Evolutionary conservation across 768 basidiomycete species (phyloP).

Genomic region (Leccinum subtestaceum): DNA sequence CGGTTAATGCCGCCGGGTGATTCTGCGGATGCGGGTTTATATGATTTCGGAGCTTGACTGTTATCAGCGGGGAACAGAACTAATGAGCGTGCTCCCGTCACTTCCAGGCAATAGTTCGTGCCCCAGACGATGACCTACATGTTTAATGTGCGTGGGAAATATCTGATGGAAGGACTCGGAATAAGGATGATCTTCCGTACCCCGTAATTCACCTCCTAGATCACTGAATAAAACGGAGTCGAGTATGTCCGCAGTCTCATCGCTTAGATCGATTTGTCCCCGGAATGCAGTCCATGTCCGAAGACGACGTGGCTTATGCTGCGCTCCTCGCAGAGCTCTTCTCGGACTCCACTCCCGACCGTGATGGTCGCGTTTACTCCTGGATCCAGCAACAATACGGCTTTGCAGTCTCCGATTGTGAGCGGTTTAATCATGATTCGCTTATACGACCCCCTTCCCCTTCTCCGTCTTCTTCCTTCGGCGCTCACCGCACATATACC

Average conservation of each 20-base stretch:
- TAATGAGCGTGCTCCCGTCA: too few species aligned
- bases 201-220: background rate
- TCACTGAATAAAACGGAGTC: constrained; percentile 21
- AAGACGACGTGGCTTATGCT: constrained; percentile 32
- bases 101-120: too few species aligned
- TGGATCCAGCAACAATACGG: constrained; percentile 37
- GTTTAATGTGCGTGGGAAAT: too few species aligned
- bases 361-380: constrained; percentile 31
- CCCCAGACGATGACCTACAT: too few species aligned
- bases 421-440: background rate
- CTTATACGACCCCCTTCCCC: constrained; percentile 22
- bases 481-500: constrained; percentile 20
- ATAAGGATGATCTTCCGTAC: background rate
- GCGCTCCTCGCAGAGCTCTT: constrained; percentile 27
- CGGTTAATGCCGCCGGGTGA: background rate
- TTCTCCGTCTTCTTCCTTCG: constrained; percentile 31
- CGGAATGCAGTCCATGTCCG: constrained; percentile 24
- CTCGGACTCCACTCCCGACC: constrained; percentile 19
- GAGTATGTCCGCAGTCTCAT: background rate
- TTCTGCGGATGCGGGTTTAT: background rate
- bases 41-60: background rate
- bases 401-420: constrained; percentile 30
- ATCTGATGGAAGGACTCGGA: too few species aligned
- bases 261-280: constrained; percentile 2
- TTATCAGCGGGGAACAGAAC: too few species aligned